Base-by-base conservation (phyloP, 2,329 filamentous ascomycete species). In the Aspergillus carbonarius region DNA sequence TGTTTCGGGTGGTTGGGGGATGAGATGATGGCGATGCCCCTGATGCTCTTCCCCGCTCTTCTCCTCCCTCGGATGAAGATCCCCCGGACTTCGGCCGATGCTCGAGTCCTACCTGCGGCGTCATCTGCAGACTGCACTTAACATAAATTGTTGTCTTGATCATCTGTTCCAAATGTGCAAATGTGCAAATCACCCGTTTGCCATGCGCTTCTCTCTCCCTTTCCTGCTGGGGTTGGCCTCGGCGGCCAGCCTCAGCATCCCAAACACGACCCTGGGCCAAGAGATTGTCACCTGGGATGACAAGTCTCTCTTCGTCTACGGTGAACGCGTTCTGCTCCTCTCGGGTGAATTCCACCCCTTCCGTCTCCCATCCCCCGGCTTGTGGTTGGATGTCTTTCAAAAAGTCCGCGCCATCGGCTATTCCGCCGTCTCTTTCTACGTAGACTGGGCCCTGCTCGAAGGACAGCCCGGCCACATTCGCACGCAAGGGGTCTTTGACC, bases 371-470 rank as follows among this genome's bases (percentile, higher is more conserved):
- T 80, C 83, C 0, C 82, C 82, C 0, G 82, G 83, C 53, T 63
- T 84, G 25, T 84, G 82, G 80, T 64, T 81, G 37, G 81, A 84
- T 61, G 78, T 84, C 34, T 82, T 84, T 57, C 81, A 84, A 54
- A 84, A 83, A 59, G 76, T 83, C 59, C 77, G 78, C 60, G 79
- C 82, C 8, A 81, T 79, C 63, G 82, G 82, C 0, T 82, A 83
- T 68, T 84, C 83, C 67, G 72, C 81, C 15, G 73, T 83, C 23
- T 71, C 70, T 66, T 65, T 72, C 30, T 72, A 74, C 52, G 69
- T 72, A 58, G 68, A 71, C 59, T 72, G 71, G 68, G 68, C 65
- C 40, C 71, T 47, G 3, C 42, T 47, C 15, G 42, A 47, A 9
- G 42, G 42, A n/a, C 18, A 47, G 4, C 42, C 18, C n/a, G 42